Conservation (phyloP, 2,329 filamentous ascomycete species). For the Aspergillus awamori region DNA sequence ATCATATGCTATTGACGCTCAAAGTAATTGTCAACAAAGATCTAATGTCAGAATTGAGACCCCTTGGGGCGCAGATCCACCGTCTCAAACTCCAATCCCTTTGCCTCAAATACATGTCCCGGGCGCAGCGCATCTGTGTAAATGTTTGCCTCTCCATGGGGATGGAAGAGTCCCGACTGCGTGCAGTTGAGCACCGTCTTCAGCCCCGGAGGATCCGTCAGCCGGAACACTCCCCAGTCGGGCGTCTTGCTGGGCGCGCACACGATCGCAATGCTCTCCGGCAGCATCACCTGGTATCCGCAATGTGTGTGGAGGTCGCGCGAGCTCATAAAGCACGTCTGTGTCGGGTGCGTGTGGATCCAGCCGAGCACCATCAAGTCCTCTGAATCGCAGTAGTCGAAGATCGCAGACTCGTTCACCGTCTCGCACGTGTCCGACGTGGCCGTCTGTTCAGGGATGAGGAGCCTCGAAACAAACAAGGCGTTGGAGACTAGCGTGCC, state of each 20-base stretch:
- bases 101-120: slow-evolving; percentile 71
- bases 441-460: slow-evolving; percentile 88
- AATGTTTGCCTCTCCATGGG: slow-evolving; percentile 68
- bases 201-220: slow-evolving; percentile 91
- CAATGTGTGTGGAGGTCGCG: slow-evolving; percentile 91
- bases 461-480: slow-evolving; percentile 82
- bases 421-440: slow-evolving; percentile 96
- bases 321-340: slow-evolving; percentile 97
- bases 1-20: neutral
- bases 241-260: slow-evolving; percentile 77
- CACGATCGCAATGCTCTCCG: slow-evolving; percentile 94
- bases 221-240: slow-evolving; percentile 86
- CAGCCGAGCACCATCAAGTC: slow-evolving; percentile 87
- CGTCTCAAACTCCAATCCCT: slow-evolving; percentile 67
- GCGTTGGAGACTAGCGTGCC: slow-evolving; percentile 91
- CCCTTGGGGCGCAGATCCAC: slow-evolving; percentile 59
- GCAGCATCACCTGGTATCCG: slow-evolving; percentile 94
- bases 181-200: slow-evolving; percentile 80
- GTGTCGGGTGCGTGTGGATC: slow-evolving; percentile 97
- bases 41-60: slow-evolving; percentile 10
- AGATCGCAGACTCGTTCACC: slow-evolving; percentile 78
- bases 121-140: slow-evolving; percentile 75
- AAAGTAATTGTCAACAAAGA: neutral
- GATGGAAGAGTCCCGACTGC: slow-evolving; percentile 82
- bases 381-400: slow-evolving; percentile 85